Conservation (phyloP, 345 rosid species). For the Ceriops tagal region DNA sequence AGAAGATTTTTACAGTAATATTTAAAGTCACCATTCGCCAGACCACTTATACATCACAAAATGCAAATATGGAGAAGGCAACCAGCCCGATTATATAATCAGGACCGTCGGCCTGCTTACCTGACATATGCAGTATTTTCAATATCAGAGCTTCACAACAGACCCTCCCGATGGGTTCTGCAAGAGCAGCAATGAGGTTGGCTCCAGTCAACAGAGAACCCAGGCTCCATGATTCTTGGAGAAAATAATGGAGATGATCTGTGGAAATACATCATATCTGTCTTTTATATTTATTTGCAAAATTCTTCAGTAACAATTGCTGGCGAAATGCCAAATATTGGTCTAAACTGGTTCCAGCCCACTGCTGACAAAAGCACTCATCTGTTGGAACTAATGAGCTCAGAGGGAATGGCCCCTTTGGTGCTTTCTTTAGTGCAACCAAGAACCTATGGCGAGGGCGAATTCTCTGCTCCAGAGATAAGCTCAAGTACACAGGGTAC, state of each 20-base stretch:
- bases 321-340: constrained; percentile 81
- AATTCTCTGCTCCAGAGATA: constrained; percentile 90
- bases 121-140: neutral
- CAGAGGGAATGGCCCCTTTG: constrained; percentile 93
- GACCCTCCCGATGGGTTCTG: neutral
- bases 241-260: neutral
- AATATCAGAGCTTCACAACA: constrained; percentile 9
- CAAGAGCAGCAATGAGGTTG: constrained; percentile 3
- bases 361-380: constrained; percentile 76
- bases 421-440: constrained; percentile 84
- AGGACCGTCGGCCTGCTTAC: constrained; percentile 1
- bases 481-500: constrained; percentile 82
- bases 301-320: constrained; percentile 57
- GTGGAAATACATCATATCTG: constrained; percentile 19
- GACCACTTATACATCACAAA: neutral
- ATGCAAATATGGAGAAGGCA: neutral
- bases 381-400: constrained; percentile 78
- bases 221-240: neutral
- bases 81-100: neutral
- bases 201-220: constrained; percentile 7
- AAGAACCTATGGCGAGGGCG: constrained; percentile 88
- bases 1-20: neutral
- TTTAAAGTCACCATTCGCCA: neutral
- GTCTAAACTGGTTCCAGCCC: constrained; percentile 87
- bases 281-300: constrained; percentile 70